Percentiles rank a stretch among this genome's conserved stretches.
Conservation (phyloP, 139 green algal genomes). For the Trebouxia sp. region DNA sequence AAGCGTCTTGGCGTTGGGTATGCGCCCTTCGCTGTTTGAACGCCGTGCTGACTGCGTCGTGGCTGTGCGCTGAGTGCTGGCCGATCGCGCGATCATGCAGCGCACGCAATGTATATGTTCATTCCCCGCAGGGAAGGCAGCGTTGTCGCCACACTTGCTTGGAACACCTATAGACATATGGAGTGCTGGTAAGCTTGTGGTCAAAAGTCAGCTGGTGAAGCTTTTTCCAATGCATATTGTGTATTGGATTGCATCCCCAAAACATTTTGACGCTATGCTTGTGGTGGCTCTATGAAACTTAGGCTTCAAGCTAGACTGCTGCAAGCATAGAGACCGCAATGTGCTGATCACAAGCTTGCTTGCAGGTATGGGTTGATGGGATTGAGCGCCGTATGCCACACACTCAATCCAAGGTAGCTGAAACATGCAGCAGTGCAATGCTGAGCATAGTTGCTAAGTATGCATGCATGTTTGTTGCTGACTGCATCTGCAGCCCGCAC, state of each 20-base stretch:
- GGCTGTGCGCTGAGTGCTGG: neutral
- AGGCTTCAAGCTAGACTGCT: neutral
- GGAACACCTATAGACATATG: conserved; percentile 77
- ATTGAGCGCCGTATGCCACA: conserved; percentile 69
- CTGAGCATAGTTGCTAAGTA: too few species aligned
- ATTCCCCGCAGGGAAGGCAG: conserved; percentile 41
- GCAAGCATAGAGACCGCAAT: neutral
- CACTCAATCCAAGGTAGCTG: conserved; percentile 55
- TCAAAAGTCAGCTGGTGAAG: neutral
- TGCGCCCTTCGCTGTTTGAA: neutral
- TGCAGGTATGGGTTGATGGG: conserved; percentile 73
- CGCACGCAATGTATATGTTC: too few species aligned
- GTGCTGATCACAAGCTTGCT: neutral
- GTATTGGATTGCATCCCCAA: neutral
- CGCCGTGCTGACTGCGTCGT: neutral
- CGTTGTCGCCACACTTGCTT: conserved; percentile 77
- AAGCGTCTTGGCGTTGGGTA: conserved; percentile 60
- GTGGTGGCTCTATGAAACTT: neutral
- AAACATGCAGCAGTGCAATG: neutral
- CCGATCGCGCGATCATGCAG: too few species aligned
- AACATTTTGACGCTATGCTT: neutral
- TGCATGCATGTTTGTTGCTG: too few species aligned
- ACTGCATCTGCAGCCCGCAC: too few species aligned
- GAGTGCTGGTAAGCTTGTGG: conserved; percentile 56
- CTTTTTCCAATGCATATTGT: neutral